Percentiles rank a stretch among this genome's conserved stretches.
These are phyloP conservation scores for Linnemannia exigua DNA, from an alignment of 192 early-diverging fungal genomes.

Conservation along the genomic window DNA sequence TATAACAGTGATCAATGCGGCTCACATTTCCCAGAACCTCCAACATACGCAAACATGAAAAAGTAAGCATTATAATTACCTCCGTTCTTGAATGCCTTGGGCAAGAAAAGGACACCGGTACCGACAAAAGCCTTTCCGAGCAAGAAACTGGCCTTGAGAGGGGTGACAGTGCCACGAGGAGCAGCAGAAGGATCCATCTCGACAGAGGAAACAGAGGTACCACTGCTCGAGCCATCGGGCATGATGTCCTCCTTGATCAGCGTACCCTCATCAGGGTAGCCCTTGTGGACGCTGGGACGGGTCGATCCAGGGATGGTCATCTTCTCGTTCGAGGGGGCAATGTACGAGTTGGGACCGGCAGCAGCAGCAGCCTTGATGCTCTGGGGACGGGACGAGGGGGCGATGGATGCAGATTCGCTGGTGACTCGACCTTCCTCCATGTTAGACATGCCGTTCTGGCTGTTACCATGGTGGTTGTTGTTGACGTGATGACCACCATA, in stretches of 20 bases:
- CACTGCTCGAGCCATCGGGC: conserved; percentile 1
- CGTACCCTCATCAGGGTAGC: not conserved
- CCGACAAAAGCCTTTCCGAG: conserved; percentile 66
- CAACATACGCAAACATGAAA: conserved; percentile 21
- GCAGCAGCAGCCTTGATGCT: conserved; percentile 9
- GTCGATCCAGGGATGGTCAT: conserved; percentile 19
- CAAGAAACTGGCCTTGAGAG: conserved; percentile 61
- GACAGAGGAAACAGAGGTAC: not conserved
- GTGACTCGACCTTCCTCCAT: conserved; percentile 18
- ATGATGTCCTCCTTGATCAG: conserved; percentile 25
- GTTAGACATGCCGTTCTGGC: conserved; percentile 11
- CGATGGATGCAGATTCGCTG: not conserved
- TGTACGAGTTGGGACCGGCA: not conserved
- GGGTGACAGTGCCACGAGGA: conserved; percentile 52
- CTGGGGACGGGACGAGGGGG: not conserved
- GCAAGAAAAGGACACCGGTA: conserved; percentile 66
- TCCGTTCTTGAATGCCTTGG: conserved; percentile 52
- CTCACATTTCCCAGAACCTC: not conserved
- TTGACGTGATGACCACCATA: conserved; percentile 33
- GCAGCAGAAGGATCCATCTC: conserved; percentile 13
- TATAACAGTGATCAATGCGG: not conserved
- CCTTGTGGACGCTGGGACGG: conserved; percentile 9
- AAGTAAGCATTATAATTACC: not conserved
- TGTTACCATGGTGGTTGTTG: conserved; percentile 5
- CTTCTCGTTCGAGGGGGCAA: conserved; percentile 40